Evolutionary conservation across 2,329 filamentous ascomycete species (phyloP), one percentile per base, ranked within the genome.

Genomic region (Fusarium sarcochroum): DNA sequence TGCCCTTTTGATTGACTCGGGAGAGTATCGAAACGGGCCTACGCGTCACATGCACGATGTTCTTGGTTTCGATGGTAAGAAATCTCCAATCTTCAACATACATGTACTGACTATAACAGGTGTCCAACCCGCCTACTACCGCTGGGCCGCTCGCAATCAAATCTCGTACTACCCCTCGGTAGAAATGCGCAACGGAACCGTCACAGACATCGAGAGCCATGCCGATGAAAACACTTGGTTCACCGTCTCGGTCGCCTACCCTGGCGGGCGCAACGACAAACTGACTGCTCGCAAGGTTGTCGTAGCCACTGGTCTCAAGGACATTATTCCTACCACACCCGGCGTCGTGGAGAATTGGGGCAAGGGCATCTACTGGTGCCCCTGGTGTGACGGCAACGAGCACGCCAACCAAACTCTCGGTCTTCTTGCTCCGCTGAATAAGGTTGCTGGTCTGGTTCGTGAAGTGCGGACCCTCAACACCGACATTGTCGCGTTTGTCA

Each of bases 301-400:
- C 34, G 81, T 90, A 5, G 87, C 82, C 21, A 89, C 87, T 0
- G 88, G 88, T 7, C 75, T 90, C 20, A 77, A 76, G 8, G 87
- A 90, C 69, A 73, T 87, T 23, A 76, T 90, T 4, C 87, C 88
- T 1, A 21, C 59, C 1, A 89, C 86, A 0, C 87, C 87, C 0
- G 88, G 88, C 1, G 54, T 90, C 0, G 32, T 67, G 9, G 84
- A 88, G 55, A 84, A 83, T 70, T 90, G 85, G 83, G 87, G 86
- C 48, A 81, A 85, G 60, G 88, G 88, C 7, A 84, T 90, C 51
- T 90, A 79, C 77, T 90, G 87, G 86, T 90, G 88, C 55, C 87
- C 87, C 0, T 90, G 88, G 88, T 90, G 88, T 65, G 88, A 90
- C 71, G 88, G 88, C 14, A 81, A 85, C 66, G 88, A 90, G 76